Evolutionary conservation across 495 filamentous ascomycete genomes (phyloP), one percentile per base, ranked within the genome.

Genomic region (Daldinia concentrica): DNA sequence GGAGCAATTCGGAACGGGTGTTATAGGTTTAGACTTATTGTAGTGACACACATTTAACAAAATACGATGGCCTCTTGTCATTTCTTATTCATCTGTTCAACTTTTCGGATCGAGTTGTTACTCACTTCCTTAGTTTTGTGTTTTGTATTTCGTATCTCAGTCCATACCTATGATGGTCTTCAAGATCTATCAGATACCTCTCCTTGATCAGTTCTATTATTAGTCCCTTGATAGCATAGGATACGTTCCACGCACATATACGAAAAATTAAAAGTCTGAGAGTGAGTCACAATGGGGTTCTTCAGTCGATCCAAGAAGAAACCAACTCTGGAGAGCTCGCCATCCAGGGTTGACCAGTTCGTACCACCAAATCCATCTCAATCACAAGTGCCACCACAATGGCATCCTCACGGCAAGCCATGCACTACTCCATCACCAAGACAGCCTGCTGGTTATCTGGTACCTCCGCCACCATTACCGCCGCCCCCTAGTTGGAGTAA

Each of bases 291-390:
- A 66, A 85, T 85, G 83, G 80, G 80, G 26, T 79, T 84, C 75
- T 84, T 85, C 60, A 72, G 73, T 30, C 76, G 80, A 50, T 82
- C 79, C 56, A 84, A 81, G 71, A 83, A 83, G 75, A 78, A 82
- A 76, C 67, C 75, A 78, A 34, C 65, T 54, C 39, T 62, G 55
- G 56, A 66, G 15, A 39, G 34, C 11, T 71, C 72, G 14, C 41
- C 70, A 34, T 26, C 72, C 37, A 72, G 67, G 41, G 60, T 73
- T 29, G 59, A 74, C 32, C 68, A 74, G 36, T 50, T 59, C 24
- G 59, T 62, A 27, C 64, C 68, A 50, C 55, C 71, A 39, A 62
- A 64, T 50, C 59, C 71, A 0, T 69, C 76, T 11, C 69, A 74
- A 15, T 54, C 72, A 32, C 57, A 57, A 48, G 74, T 71, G 17